These are phyloP conservation scores for Trametes hirsuta DNA, from an alignment of 1,284 basidiomycete genomes.

Conservation along the genomic window DNA sequence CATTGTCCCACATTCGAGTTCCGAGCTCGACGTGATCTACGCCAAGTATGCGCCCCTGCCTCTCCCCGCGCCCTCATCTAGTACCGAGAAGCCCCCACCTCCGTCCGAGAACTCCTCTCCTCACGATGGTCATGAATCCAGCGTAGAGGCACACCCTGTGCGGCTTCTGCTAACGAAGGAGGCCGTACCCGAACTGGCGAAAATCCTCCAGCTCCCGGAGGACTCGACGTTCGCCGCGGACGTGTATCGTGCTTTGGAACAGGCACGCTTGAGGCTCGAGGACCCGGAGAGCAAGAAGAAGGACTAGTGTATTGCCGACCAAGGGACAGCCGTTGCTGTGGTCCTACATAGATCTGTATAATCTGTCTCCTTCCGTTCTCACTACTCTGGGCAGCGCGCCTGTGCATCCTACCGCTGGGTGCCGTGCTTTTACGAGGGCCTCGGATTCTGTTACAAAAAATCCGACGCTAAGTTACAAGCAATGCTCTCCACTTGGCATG, in stretches of 20 bases:
- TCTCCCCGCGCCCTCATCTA: background rate
- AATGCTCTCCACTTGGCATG: too few relatives aligned
- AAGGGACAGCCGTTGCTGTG: background rate
- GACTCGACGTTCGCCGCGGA: constrained; percentile 49
- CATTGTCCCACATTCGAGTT: constrained; percentile 57
- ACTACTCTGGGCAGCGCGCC: background rate
- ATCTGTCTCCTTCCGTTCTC: background rate
- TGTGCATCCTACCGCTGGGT: too few relatives aligned
- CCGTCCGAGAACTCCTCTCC: constrained; percentile 19
- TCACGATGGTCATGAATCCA: background rate
- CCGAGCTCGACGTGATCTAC: constrained; percentile 63
- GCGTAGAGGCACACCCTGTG: background rate
- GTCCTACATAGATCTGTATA: constrained; percentile 10
- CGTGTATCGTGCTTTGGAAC: constrained; percentile 67
- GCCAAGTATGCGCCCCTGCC: constrained; percentile 36
- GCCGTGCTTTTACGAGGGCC: too few relatives aligned
- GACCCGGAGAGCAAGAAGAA: background rate
- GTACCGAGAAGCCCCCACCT: constrained; percentile 2
- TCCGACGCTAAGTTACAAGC: too few relatives aligned
- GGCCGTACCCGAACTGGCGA: constrained; percentile 54
- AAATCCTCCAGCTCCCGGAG: constrained; percentile 48
- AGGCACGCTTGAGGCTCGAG: constrained; percentile 41
- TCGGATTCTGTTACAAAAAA: too few relatives aligned
- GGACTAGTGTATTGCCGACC: background rate
- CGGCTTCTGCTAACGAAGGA: constrained; percentile 52